Conservation (phyloP, 2,329 filamentous ascomycete genomes). For the Penicillium sumatraense region DNA sequence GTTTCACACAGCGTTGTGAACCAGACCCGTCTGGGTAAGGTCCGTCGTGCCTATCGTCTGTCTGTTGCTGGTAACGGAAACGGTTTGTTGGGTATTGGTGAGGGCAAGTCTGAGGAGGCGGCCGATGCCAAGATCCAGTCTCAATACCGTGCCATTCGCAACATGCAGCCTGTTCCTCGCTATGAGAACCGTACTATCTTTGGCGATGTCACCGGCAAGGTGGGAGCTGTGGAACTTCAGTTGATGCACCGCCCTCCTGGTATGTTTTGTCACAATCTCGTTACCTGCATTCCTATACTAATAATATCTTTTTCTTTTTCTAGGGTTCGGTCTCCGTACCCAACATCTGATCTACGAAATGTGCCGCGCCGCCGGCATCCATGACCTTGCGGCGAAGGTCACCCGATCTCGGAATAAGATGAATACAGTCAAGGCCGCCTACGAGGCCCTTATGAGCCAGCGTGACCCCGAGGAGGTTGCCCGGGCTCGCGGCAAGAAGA, state of each 20-base stretch:
- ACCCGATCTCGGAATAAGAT: slow-evolving; percentile 90
- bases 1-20: slow-evolving; percentile 78
- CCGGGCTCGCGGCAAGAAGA: slow-evolving; percentile 85
- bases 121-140: slow-evolving; percentile 72
- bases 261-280: slow-evolving; percentile 52
- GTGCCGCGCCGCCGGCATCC: slow-evolving; percentile 82
- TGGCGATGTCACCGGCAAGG: slow-evolving; percentile 80
- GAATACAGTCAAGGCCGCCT: slow-evolving; percentile 95
- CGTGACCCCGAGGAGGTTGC: slow-evolving; percentile 88
- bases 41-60: slow-evolving; percentile 74
- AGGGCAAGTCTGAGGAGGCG: slow-evolving; percentile 81
- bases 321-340: slow-evolving; percentile 92
- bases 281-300: neutral
- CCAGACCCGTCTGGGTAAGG: slow-evolving; percentile 95
- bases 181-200: slow-evolving; percentile 94
- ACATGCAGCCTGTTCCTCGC: slow-evolving; percentile 87
- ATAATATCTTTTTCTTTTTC: neutral
- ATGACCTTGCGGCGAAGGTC: slow-evolving; percentile 82
- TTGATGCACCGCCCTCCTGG: slow-evolving; percentile 84
- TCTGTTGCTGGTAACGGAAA: slow-evolving; percentile 85
- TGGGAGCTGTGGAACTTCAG: slow-evolving; percentile 84
- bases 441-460: slow-evolving; percentile 81
- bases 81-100: slow-evolving; percentile 84
- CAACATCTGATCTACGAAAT: slow-evolving; percentile 94
- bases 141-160: slow-evolving; percentile 79